phyloP scores from a whole-genome alignment of 257 asterid genomes.

The Primulina tabacum region DNA sequence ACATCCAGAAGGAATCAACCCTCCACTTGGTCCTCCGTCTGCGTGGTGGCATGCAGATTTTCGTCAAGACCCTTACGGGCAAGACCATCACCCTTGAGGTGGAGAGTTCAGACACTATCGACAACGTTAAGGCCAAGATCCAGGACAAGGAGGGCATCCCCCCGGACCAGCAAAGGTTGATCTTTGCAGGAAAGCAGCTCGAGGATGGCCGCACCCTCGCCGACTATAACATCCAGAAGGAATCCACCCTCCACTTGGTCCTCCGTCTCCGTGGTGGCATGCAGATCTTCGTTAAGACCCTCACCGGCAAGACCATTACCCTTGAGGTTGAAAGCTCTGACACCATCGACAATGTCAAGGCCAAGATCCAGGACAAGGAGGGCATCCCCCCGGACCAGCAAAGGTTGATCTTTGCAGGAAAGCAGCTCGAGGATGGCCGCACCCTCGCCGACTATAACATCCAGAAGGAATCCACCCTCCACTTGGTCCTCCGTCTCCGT shows the following conservation, averaged over 20 bases:
- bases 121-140: conserved; percentile 28
- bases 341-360: conserved; percentile 44
- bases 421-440: conserved; percentile 43
- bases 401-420: conserved; percentile 43
- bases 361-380: conserved; percentile 48
- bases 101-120: conserved; percentile 30
- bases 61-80: conserved; percentile 34
- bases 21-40: too few relatives aligned
- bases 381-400: conserved; percentile 55
- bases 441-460: conserved; percentile 45
- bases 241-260: conserved; percentile 36
- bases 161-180: conserved; percentile 35
- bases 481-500: conserved; percentile 47
- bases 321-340: conserved; percentile 48
- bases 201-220: conserved; percentile 37
- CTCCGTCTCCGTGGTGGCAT: conserved; percentile 40
- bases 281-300: conserved; percentile 41
- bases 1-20: too few relatives aligned
- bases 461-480: conserved; percentile 46
- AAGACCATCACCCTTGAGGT: conserved; percentile 35
- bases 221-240: conserved; percentile 35
- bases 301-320: conserved; percentile 45
- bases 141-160: conserved; percentile 37
- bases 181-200: conserved; percentile 36
- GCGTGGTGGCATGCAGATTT: conserved; percentile 30